Evolutionary conservation across 2,329 filamentous ascomycete genomes (phyloP).

Genomic region (Phyllosticta citrichinensis): DNA sequence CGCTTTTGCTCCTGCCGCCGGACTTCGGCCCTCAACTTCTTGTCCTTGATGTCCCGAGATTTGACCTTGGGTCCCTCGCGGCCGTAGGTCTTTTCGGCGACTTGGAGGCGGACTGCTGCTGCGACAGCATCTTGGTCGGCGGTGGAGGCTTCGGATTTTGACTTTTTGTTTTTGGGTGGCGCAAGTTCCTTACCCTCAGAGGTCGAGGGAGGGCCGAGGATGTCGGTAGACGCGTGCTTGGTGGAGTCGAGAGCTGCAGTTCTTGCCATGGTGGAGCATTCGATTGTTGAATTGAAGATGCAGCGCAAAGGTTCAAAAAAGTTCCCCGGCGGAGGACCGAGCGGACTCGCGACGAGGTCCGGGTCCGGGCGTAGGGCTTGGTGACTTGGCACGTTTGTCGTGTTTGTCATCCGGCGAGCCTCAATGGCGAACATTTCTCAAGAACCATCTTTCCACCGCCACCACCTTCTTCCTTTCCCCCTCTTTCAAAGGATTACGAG

Average conservation of each 20-base stretch:
- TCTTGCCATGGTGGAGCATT: background rate
- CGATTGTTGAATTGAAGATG: background rate
- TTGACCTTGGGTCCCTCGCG: slow-evolving; percentile 63
- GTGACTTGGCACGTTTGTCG: slow-evolving; percentile 3
- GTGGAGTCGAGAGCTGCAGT: background rate
- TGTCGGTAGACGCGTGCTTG: background rate
- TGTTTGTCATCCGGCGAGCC: background rate
- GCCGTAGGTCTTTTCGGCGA: slow-evolving; percentile 60
- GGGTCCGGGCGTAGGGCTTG: background rate
- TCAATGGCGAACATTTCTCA: slow-evolving; percentile 7
- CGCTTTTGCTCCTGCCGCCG: slow-evolving; percentile 72
- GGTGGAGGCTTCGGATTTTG: slow-evolving; percentile 3
- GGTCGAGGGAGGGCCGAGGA: background rate
- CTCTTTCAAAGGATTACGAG: slow-evolving; percentile 13
- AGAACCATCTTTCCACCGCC: background rate
- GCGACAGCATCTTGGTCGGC: slow-evolving; percentile 16
- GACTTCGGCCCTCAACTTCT: slow-evolving; percentile 76
- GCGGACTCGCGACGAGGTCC: background rate
- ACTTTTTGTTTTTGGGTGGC: background rate
- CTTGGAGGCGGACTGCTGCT: slow-evolving; percentile 23
- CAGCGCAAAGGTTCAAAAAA: slow-evolving; percentile 2
- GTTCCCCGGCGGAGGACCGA: background rate
- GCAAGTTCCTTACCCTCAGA: slow-evolving; percentile 2
- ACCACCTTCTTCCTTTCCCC: background rate
- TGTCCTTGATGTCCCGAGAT: slow-evolving; percentile 68